Base-by-base conservation (phyloP, 2,329 filamentous ascomycete genomes). In the Aspergillus sp. region DNA sequence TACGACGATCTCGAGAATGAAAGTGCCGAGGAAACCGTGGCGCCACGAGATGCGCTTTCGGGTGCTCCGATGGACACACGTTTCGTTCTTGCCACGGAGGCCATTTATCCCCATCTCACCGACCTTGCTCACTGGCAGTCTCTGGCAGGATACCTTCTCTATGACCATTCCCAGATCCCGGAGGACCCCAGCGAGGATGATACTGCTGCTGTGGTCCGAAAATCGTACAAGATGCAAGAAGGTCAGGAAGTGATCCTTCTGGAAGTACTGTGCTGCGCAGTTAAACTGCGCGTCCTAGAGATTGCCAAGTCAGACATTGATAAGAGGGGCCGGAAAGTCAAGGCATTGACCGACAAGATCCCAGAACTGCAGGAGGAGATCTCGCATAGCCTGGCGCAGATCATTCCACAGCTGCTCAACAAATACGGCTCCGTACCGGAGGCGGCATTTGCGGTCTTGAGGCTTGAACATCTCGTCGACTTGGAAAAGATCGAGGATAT, bases 351-450 rank as follows among this genome's bases (percentile, higher is more conserved):
- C 52, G 81, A 86, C 21, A 87, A 91, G 60, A 77, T 82, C 17
- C 78, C 82, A 5, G 90, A 93, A 61, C 84, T 88, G 25, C 89
- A 91, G 63, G 92, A 96, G 69, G 87, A 90, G 52, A 88, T 90
- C 38, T 91, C 91, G 2, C 83, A 92, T 51, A 87, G 89, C 66
- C 83, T 99, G 39, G 91, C 92, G 8, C 82, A 84, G 39, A 82
- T 90, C 13, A 94, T 98, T 57, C 95, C 95, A 0, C 88, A 87
- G 64, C 84, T 99, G 2, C 81, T 99, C 54, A 96, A 90, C 77
- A 98, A 97, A 72, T 99, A 92, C 68, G 94, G 95, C 5, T 91
- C 93, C n/a, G 85, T 90, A 27, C 90, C 95, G 15, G 88, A 90
- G 69, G 93, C 94, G 23, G 92, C 93, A 1, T 90, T 92, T 8